Evolutionary conservation across 768 basidiomycete species (phyloP), one percentile per base, ranked within the genome.

Genomic region (Psilocybe cubensis): DNA sequence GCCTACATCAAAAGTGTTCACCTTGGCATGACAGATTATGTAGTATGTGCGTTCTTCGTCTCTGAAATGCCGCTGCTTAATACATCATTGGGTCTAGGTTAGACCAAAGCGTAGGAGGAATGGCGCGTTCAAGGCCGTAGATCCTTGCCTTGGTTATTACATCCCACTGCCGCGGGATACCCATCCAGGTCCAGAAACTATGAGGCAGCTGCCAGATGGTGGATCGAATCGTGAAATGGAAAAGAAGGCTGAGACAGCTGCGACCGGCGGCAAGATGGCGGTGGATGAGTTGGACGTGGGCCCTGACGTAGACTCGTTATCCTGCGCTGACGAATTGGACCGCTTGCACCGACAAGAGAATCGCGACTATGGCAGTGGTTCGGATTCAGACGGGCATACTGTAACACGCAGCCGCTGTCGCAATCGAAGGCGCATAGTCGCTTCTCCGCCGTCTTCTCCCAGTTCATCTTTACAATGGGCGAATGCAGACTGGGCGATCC

Each of bases 111-210:
- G 74, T 12, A 70, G 63, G 35, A 67, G 70, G 25, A 52, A 28
- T 12, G 40, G 41, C 6, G 31, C 38, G 6, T 46, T 25, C 17
- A 20, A n/a, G 23, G 72, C 75, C 21, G 59, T 76, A 29, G 76
- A 78, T 56, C 74, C 76, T n/a, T 76, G 75, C 50, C 65, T 76
- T 18, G 74, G 76, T 2, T 77, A 75, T 56, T 78, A 76, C 57
- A 48, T 68, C 10, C 44, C 52, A 24, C 18, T 50, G 17, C 41
- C 28, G 6, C 1, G 11, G 17, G 43, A 5, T 2, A 12, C 29
- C 11, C 28, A 21, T 12, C 17, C 56, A 17, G 14, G 6, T 17
- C 14, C 51, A 31, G 28, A 18, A 12, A 17, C n/a, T n/a, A n/a
- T n/a, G n/a, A n/a, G n/a, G n/a, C n/a, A n/a, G n/a, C n/a, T n/a